phyloP scores from a whole-genome alignment of 768 basidiomycete genomes.

The Suillus subaureus region DNA sequence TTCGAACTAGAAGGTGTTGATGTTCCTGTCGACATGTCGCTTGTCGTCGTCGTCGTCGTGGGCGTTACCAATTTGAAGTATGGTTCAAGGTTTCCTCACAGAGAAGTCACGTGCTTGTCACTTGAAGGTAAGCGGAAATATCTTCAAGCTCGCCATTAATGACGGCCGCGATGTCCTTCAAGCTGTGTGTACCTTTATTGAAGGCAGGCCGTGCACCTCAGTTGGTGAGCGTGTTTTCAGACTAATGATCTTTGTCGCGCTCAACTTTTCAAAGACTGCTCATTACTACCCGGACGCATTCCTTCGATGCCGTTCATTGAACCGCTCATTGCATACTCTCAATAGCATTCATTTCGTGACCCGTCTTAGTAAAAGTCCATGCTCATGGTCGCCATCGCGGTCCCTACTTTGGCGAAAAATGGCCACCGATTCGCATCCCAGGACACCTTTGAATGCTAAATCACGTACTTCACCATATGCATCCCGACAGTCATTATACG shows the following conservation, averaged over 20 bases:
- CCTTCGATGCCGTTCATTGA: background rate
- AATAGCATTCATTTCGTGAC: background rate
- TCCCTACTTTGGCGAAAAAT: conserved; percentile 5
- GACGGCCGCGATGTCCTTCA: conserved; percentile 15
- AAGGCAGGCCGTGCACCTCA: background rate
- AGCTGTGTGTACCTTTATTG: conserved; percentile 2
- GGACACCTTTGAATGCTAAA: conserved; percentile 16
- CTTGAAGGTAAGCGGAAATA: background rate
- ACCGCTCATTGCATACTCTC: background rate
- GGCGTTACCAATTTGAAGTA: background rate
- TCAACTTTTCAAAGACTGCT: background rate
- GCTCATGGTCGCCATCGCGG: background rate
- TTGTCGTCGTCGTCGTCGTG: background rate
- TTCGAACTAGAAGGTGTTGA: conserved; percentile 20
- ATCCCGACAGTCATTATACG: conserved; percentile 46
- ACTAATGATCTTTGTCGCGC: background rate
- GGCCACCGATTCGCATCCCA: conserved; percentile 1
- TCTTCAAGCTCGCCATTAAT: background rate
- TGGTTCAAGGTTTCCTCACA: background rate
- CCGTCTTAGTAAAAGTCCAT: conserved; percentile 1
- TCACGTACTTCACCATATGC: conserved; percentile 25
- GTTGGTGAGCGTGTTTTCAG: background rate
- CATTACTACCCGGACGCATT: background rate
- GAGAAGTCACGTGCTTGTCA: conserved; percentile 21
- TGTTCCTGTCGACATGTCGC: conserved; percentile 24